Base-by-base conservation (phyloP, 495 filamentous ascomycete species). In the Podospora didyma region DNA sequence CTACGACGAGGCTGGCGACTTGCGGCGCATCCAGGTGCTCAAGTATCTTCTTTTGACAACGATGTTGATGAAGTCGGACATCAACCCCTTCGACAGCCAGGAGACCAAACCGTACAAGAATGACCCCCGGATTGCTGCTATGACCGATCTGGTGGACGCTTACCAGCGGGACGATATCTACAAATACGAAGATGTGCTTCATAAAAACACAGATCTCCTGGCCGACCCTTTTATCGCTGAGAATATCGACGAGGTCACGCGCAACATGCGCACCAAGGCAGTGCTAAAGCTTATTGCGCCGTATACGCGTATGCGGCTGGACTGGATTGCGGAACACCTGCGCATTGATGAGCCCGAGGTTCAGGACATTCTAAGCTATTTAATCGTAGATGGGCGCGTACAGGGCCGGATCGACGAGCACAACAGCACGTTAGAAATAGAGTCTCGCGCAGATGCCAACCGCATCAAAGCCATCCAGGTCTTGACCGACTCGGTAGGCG, bases 71-170 rank as follows among this genome's bases (percentile, higher is more conserved):
- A 93, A 96, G 69, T 95, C 91, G n/a, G 86, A 96, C 68, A 98
- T 98, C 83, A 97, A 97, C 69, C 95, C 94, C 0, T 98, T 98
- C 72, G 92, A 98, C 70, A 96, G 92, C 28, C 94, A 96, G 72
- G 95, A 98, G 74, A 97, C 92, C n/a, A 97, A 98, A 73, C 93
- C 94, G 0, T 98, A 98, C 79, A 92, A 90, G 72, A 93, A 88
- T 61, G 93, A 98, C 69, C 89, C 90, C 14, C 88, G 92, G 39
- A 97, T 98, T 63, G 86, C 89, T 7, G 91, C 90, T 57, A 98
- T 98, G 94, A 97, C 93, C 1, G 89, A 96, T 57, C 80, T 98
- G 2, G 94, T 98, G 3, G 90, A 97, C 64, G 92, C 94, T 1
- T 98, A 95, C 73, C 94, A 98, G 71, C 84, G 88, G 22, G 92